Evolutionary conservation across 2,329 filamentous ascomycete species (phyloP).

Genomic region (Cryphonectria parasitica): DNA sequence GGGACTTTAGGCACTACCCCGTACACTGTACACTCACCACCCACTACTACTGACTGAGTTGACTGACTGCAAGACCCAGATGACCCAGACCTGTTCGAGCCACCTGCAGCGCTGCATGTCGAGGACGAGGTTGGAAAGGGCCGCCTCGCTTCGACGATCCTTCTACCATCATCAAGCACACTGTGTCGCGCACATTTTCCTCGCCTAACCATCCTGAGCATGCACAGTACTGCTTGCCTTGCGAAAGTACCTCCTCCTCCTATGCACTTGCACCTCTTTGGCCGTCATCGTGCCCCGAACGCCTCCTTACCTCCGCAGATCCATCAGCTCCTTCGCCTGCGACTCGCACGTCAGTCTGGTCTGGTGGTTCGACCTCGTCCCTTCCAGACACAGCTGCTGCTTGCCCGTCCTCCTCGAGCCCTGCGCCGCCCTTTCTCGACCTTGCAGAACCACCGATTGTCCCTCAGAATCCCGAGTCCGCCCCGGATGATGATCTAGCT

Average conservation of each 20-base stretch:
- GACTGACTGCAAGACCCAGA: neutral
- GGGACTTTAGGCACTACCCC: constrained; percentile 29
- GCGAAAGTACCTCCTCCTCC: constrained; percentile 8
- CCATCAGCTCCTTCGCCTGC: constrained; percentile 12
- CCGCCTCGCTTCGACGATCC: constrained; percentile 1
- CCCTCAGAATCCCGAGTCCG: constrained; percentile 1
- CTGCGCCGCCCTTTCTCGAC: neutral
- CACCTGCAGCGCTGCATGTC: constrained; percentile 5
- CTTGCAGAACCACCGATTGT: neutral
- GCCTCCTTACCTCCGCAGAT: constrained; percentile 24
- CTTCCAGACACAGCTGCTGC: neutral
- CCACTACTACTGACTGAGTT: neutral
- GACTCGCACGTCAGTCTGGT: neutral
- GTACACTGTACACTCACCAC: constrained; percentile 17
- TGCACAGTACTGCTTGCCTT: constrained; percentile 1
- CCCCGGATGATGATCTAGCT: neutral
- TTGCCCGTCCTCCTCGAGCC: neutral
- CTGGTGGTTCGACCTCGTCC: neutral
- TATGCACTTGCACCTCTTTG: constrained; percentile 6
- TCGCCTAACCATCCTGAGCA: constrained; percentile 3
- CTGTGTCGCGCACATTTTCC: constrained; percentile 11
- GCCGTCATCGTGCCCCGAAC: neutral
- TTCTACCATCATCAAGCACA: constrained; percentile 5
- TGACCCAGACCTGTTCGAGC: constrained; percentile 8
- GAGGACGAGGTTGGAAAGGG: neutral